These are phyloP conservation scores for Cerioporus squamosus DNA, from an alignment of 1,284 basidiomycete species.

Conservation along the genomic window DNA sequence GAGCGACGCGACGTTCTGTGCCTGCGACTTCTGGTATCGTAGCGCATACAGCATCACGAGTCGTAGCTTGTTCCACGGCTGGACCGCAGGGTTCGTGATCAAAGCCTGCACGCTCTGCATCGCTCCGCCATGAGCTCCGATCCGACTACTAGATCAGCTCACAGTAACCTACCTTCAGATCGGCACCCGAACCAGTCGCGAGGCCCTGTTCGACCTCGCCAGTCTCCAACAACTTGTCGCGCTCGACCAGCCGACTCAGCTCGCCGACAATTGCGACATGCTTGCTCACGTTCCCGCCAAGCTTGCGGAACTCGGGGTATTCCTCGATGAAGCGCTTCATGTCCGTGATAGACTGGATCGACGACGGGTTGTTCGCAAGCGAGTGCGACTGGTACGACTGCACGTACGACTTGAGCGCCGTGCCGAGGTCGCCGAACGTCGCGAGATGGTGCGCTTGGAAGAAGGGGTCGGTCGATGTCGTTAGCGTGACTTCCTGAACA, in stretches of 20 bases:
- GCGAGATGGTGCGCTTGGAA: constrained; percentile 91
- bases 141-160: no score
- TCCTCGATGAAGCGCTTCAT: constrained; percentile 99
- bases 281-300: constrained; percentile 98
- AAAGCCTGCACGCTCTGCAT: constrained; percentile 78
- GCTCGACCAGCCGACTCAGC: constrained; percentile 87
- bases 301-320: constrained; percentile 95
- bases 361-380: constrained; percentile 73
- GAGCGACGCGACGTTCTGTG: constrained; percentile 82
- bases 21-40: constrained; percentile 92
- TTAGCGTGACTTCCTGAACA: constrained; percentile 95
- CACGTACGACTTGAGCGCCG: constrained; percentile 92
- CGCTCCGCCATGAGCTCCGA: neutral
- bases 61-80: constrained; percentile 85
- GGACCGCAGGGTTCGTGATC: constrained; percentile 70
- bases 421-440: constrained; percentile 97
- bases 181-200: constrained; percentile 89
- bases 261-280: constrained; percentile 98
- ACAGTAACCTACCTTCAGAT: constrained; percentile 70
- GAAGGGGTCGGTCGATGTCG: constrained; percentile 92
- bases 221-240: constrained; percentile 86
- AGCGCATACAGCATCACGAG: constrained; percentile 95
- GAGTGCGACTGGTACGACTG: constrained; percentile 92
- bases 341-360: constrained; percentile 95
- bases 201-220: constrained; percentile 97